Conservation (phyloP, 371 early-diverging fungal species). For the Apophysomyces trapeziformis region DNA sequence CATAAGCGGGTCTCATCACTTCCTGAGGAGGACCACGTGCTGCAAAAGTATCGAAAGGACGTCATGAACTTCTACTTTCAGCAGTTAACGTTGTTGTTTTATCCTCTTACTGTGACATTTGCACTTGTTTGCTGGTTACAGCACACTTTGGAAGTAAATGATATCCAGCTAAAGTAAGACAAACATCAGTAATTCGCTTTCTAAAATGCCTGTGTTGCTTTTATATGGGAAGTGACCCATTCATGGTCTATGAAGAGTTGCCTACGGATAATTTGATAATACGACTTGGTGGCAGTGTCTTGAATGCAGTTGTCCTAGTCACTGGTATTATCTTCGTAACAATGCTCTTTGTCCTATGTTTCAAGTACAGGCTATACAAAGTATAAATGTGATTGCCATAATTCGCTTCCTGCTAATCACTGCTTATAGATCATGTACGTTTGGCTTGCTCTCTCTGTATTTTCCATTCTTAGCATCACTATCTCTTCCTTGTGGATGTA, state of each 20-base stretch:
- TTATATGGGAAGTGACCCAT: constrained; percentile 15
- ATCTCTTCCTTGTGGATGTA: constrained; percentile 27
- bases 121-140: constrained; percentile 27
- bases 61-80: constrained; percentile 22
- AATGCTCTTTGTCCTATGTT: constrained; percentile 29
- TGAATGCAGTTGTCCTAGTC: constrained; percentile 21
- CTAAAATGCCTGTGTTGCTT: no score
- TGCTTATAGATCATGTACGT: constrained; percentile 21
- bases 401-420: neutral
- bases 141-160: constrained; percentile 18
- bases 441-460: constrained; percentile 33
- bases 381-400: constrained; percentile 2
- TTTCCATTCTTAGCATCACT: constrained; percentile 25
- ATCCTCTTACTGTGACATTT: constrained; percentile 27
- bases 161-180: constrained; percentile 15
- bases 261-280: constrained; percentile 18
- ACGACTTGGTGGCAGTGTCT: constrained; percentile 23
- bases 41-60: constrained; percentile 18
- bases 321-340: constrained; percentile 21
- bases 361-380: constrained; percentile 29
- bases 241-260: constrained; percentile 22
- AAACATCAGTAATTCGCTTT: neutral
- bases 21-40: constrained; percentile 54
- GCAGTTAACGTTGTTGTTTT: constrained; percentile 26
- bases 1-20: constrained; percentile 45